Conservation (phyloP, 1,139 yeast species). For the Kluyveromyces sp. region DNA sequence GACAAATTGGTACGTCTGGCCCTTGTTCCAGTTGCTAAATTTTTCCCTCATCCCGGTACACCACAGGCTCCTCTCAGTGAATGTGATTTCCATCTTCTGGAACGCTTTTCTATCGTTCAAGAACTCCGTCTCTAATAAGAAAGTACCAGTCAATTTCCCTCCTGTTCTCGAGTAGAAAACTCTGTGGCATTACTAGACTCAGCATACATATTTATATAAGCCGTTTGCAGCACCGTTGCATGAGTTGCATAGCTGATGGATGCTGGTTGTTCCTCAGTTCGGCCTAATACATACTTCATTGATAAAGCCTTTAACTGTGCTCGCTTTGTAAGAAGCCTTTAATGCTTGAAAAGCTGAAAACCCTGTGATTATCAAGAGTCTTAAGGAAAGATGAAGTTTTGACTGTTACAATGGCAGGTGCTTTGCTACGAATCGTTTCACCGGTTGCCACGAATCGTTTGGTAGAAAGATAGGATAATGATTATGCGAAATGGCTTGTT, state of each 20-base stretch:
- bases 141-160: constrained; percentile 32
- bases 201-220: background rate
- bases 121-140: constrained; percentile 31
- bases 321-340: too few relatives aligned
- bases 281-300: background rate
- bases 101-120: constrained; percentile 65
- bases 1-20: constrained; percentile 86
- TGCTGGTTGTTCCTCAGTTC: background rate
- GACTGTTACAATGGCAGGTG: too few relatives aligned
- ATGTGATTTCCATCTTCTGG: constrained; percentile 74
- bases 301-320: too few relatives aligned
- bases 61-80: constrained; percentile 61
- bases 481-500: background rate
- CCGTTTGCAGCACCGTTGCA: too few relatives aligned
- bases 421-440: too few relatives aligned
- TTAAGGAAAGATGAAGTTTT: too few relatives aligned
- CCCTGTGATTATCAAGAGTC: background rate
- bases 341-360: too few relatives aligned
- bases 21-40: constrained; percentile 66
- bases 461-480: background rate
- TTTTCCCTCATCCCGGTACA: constrained; percentile 66
- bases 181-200: constrained; percentile 4
- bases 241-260: background rate
- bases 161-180: constrained; percentile 33
- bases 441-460: background rate